These are phyloP conservation scores for Guadua angustifolia DNA, from an alignment of 176 grass and related monocot species.

Conservation along the genomic window DNA sequence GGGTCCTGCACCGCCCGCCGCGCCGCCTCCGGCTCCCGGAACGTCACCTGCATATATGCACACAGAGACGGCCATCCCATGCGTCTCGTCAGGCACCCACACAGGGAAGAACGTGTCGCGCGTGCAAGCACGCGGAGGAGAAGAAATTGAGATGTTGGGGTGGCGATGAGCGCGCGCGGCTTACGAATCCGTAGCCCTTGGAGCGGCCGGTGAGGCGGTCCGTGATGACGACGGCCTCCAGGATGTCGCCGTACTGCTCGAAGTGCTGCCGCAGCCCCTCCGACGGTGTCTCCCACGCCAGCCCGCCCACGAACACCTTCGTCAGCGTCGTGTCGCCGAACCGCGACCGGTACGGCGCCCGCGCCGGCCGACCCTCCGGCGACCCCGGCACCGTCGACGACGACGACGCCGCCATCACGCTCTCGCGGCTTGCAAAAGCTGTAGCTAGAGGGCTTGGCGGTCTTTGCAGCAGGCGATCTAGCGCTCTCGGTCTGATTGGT, in stretches of 20 bases:
- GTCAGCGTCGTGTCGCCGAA: slow-evolving; percentile 95
- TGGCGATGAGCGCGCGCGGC: not conserved
- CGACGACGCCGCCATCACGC: slow-evolving; percentile 31
- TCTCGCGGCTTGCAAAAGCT: not conserved
- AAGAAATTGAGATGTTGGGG: not conserved
- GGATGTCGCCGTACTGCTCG: slow-evolving; percentile 92
- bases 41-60: slow-evolving; percentile 64
- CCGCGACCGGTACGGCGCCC: slow-evolving; percentile 55
- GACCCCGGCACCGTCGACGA: slow-evolving; percentile 37
- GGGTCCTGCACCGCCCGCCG: slow-evolving; percentile 72
- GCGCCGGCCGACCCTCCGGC: slow-evolving; percentile 33
- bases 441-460: not conserved
- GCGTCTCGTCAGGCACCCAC: not conserved
- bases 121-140: not conserved
- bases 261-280: slow-evolving; percentile 86
- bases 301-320: slow-evolving; percentile 98
- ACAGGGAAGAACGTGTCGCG: not conserved
- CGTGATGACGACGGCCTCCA: slow-evolving; percentile 94
- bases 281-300: slow-evolving; percentile 90
- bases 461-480: not conserved
- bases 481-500: not conserved
- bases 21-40: slow-evolving; percentile 77
- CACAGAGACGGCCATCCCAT: too few species aligned
- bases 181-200: slow-evolving; percentile 95
- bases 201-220: slow-evolving; percentile 84